Percentiles rank a stretch among this genome's conserved stretches.
Conservation (phyloP, 192 early-diverging fungal species). For the Paraglomus occultum region DNA sequence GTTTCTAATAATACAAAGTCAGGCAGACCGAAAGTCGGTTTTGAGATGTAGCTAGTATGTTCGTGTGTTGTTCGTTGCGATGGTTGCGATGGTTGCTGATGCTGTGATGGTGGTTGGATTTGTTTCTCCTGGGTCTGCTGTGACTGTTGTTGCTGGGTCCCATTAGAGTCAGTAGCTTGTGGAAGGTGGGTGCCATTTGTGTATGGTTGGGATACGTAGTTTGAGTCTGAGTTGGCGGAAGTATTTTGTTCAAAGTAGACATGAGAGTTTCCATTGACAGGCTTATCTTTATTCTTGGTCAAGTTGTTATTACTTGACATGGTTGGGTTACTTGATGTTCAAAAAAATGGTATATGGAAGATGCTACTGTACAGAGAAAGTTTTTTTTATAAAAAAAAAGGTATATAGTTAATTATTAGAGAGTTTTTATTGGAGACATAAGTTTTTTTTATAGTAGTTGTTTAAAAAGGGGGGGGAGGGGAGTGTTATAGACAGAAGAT, state of each 20-base stretch:
- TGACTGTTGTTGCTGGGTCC: not conserved
- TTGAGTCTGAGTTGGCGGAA: not conserved
- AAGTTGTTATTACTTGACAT: too few relatives aligned
- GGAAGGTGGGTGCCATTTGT: not conserved
- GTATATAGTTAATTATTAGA: too few relatives aligned
- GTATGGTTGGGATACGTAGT: not conserved
- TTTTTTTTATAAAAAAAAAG: too few relatives aligned
- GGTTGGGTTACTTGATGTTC: too few relatives aligned
- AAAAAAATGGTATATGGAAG: too few relatives aligned
- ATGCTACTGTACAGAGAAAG: too few relatives aligned
- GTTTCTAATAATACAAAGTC: constrained; percentile 46
- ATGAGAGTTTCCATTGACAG: constrained; percentile 6
- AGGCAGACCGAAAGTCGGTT: constrained; percentile 42
- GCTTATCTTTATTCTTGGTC: constrained; percentile 12
- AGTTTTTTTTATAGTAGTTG: too few relatives aligned
- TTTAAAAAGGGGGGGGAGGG: too few relatives aligned
- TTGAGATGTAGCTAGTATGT: constrained; percentile 33
- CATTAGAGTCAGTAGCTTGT: constrained; percentile 6
- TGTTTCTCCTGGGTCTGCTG: not conserved
- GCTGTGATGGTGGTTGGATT: not conserved
- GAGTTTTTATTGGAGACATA: too few relatives aligned
- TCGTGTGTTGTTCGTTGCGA: not conserved
- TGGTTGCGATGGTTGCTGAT: not conserved
- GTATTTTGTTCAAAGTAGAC: not conserved
- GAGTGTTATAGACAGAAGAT: too few relatives aligned